These are phyloP conservation scores for Xerocomellus amylosporus DNA, from an alignment of 768 basidiomycete genomes.

Conservation along the genomic window DNA sequence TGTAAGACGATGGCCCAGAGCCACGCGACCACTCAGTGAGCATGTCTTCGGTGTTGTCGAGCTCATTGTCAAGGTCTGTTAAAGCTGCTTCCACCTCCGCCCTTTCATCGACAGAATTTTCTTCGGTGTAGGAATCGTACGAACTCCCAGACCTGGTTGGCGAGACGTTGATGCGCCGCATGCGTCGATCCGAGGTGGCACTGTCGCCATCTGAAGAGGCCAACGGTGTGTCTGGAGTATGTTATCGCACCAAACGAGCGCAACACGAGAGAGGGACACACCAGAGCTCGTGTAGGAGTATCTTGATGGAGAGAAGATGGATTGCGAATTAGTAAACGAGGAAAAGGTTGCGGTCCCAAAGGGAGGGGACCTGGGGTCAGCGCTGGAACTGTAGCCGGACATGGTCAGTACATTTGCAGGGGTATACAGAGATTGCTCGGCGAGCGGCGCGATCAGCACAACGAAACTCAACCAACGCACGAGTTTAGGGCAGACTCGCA, in stretches of 20 bases:
- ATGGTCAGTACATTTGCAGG: conserved; percentile 36
- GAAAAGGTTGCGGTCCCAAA: conserved; percentile 60
- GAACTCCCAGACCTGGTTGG: conserved; percentile 41
- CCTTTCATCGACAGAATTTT: conserved; percentile 44
- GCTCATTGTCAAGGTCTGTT: conserved; percentile 62
- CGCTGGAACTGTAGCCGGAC: conserved; percentile 37
- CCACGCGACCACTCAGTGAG: conserved; percentile 64
- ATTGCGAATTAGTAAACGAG: conserved; percentile 48
- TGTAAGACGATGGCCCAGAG: conserved; percentile 32
- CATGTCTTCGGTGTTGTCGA: conserved; percentile 63
- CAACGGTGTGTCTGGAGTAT: conserved; percentile 41
- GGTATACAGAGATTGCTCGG: conserved; percentile 7
- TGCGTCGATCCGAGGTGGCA: conserved; percentile 44
- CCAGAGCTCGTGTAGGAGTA: conserved; percentile 57
- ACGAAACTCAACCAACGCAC: conserved; percentile 29
- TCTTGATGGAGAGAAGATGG: conserved; percentile 59
- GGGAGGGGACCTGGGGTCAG: conserved; percentile 58
- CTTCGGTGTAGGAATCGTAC: conserved; percentile 59
- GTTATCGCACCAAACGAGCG: conserved; percentile 1
- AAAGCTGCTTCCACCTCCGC: conserved; percentile 68
- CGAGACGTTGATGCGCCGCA: conserved; percentile 55
- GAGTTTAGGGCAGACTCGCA: conserved; percentile 38
- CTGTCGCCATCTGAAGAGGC: conserved; percentile 47
- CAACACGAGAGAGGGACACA: conserved; percentile 27
- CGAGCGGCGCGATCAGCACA: no score